These are phyloP conservation scores for Acer negundo DNA, from an alignment of 345 rosid species.

Conservation along the genomic window DNA sequence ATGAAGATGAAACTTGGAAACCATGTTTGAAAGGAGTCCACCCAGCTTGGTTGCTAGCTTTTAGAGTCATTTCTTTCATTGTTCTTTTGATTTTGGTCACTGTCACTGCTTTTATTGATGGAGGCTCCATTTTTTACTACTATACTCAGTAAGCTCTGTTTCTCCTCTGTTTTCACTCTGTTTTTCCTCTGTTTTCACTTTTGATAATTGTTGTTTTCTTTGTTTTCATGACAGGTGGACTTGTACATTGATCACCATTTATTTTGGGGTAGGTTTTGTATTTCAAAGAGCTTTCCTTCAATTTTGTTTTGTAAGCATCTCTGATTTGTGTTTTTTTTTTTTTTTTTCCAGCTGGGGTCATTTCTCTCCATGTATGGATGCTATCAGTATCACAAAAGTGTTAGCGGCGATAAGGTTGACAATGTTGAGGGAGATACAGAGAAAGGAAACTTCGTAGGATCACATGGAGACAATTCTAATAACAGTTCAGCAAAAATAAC, in stretches of 20 bases:
- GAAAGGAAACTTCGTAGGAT: constrained; percentile 37
- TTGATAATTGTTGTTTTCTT: background rate
- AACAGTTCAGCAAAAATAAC: constrained; percentile 38
- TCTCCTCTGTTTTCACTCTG: background rate
- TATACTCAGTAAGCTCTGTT: constrained; percentile 80
- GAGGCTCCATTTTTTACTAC: constrained; percentile 82
- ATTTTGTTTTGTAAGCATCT: background rate
- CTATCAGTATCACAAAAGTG: constrained; percentile 58
- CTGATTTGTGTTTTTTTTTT: background rate
- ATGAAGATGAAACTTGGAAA: constrained; percentile 82
- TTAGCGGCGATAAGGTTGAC: constrained; percentile 63
- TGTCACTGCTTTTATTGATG: constrained; percentile 53
- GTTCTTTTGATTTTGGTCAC: constrained; percentile 59
- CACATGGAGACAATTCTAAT: constrained; percentile 23
- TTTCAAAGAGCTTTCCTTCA: constrained; percentile 7
- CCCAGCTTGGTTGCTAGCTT: constrained; percentile 92
- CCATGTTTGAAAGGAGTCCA: constrained; percentile 82
- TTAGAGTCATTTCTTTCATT: constrained; percentile 63
- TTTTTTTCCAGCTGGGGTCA: constrained; percentile 59
- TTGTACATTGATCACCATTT: constrained; percentile 63
- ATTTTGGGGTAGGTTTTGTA: constrained; percentile 71
- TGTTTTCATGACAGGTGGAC: constrained; percentile 75
- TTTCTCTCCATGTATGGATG: constrained; percentile 78
- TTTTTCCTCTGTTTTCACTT: background rate
- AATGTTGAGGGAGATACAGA: constrained; percentile 77